Base-by-base conservation (phyloP, 495 filamentous ascomycete genomes). In the Thermothielavioides terrestris region DNA sequence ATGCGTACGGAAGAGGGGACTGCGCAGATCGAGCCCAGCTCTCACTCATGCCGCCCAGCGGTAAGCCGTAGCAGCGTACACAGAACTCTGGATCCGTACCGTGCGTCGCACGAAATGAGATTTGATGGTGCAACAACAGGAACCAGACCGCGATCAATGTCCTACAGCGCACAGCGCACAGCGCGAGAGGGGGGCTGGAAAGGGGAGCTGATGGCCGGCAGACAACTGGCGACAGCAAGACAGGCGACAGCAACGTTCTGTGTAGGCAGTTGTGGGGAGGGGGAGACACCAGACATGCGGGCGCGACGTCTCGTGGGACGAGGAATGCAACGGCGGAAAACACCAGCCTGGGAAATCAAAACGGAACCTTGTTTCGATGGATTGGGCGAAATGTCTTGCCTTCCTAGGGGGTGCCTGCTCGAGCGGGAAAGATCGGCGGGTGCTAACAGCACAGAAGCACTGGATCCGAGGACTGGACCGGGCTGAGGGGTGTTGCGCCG, bases 281-380 rank as follows among this genome's bases (percentile, higher is more conserved):
- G 30, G 2, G 45, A 28, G 39, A 26, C 10, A 30, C 32, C 49
- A 25, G 43, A 37, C 43, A 28, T 34, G 50, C 50, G 43, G 50
- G 38, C 36, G 37, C 43, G 34, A 35, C 50, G 50, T 53, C 50
- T 46, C 51, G 42, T 53, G 52, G 52, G 34, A 54, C 40, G 40
- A 49, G 28, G 34, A 37, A 54, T 49, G 52, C 40, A 37, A 54
- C 52, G 39, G 39, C 52, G 52, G 52, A 48, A 50, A 56, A 55
- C 51, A 37, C 42, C 46, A 55, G 42, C 25, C 46, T n/a, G 46
- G 40, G 37, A 42, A 50, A 35, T 36, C 30, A 22, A 27, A 36
- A 38, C 28, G 18, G 22, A 21, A 43, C n/a, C 21, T 14, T 32
- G 32, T 21, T 32, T 1, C 18, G 36, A 32, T 22, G 22, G 36